Evolutionary conservation across 305 asterid genomes (phyloP).

Genomic region (Rubia peregrina): DNA sequence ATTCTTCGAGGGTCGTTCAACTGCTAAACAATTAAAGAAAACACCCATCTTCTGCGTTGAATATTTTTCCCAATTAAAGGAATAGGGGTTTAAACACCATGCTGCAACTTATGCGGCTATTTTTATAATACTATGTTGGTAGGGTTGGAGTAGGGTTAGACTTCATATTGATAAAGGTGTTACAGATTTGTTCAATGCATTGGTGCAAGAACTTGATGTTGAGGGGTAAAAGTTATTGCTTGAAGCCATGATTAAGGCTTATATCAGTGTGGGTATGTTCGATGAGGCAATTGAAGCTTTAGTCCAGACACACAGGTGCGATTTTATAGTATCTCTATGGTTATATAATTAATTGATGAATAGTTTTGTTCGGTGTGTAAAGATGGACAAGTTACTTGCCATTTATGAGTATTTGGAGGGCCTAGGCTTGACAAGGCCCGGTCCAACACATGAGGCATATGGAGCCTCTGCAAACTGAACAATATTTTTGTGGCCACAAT

Average conservation of each 20-base stretch:
- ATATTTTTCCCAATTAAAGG: slow-evolving; percentile 28
- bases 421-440: slow-evolving; percentile 25
- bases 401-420: slow-evolving; percentile 46
- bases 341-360: slow-evolving; percentile 62
- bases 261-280: slow-evolving; percentile 51
- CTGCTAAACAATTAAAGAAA: slow-evolving; percentile 39
- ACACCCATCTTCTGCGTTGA: slow-evolving; percentile 28
- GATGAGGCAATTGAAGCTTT: slow-evolving; percentile 56
- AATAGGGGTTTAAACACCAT: slow-evolving; percentile 45
- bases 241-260: slow-evolving; percentile 50
- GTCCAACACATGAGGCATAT: too few species aligned
- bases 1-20: slow-evolving; percentile 20
- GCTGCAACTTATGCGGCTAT: slow-evolving; percentile 42
- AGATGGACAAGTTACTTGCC: slow-evolving; percentile 41
- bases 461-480: too few species aligned
- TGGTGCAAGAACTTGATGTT: slow-evolving; percentile 40
- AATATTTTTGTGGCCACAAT: too few species aligned
- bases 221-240: slow-evolving; percentile 41
- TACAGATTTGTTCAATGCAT: slow-evolving; percentile 49
- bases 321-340: slow-evolving; percentile 38
- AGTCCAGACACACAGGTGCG: slow-evolving; percentile 32
- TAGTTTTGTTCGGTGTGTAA: slow-evolving; percentile 46
- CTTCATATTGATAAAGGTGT: slow-evolving; percentile 38
- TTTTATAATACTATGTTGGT: slow-evolving; percentile 47
- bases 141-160: slow-evolving; percentile 44